Evolutionary conservation across 495 filamentous ascomycete species (phyloP), one percentile per base, ranked within the genome.

Genomic region (Talaromyces liani): DNA sequence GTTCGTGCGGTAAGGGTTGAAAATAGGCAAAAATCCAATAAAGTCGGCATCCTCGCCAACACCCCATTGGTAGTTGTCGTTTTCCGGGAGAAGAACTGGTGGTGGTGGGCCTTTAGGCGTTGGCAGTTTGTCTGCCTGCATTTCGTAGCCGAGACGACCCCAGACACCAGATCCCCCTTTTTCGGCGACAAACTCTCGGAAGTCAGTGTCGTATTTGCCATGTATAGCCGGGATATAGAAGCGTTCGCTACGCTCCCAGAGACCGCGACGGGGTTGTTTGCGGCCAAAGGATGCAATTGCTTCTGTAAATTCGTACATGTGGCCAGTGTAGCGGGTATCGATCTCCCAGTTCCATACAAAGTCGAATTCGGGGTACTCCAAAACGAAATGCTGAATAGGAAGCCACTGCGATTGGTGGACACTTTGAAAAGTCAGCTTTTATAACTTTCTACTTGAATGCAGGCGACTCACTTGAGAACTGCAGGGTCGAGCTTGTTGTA

Each of bases 271-370:
- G 0, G 89, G 89, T 67, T 89, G 84, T 45, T 78, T 74, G 66
- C 73, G 77, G 10, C 82, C 82, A 72, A 90, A 92, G 2, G 79
- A 65, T 10, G 73, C 67, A 12, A 90, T 66, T 60, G 81, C 82
- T 65, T 86, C 82, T 18, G 91, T 74, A 56, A 90, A 80, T 66
- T 90, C 83, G 69, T 91, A 91, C 70, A 85, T 79, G 64, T 92
- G 85, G 8, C 88, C 88, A 0, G 84, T 88, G 62, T 85, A 83
- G 22, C 90, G 82, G n/a, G 82, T 82, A 68, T 92, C 88, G 69
- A 88, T 81, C 66, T 91, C 88, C 80, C 87, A 86, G 69, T 91
- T 91, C 89, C 88, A 92, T 61, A 89, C 80, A 67, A 80, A 89
- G 60, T 89, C 87, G 63, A 89, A 92, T 63, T 90, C 83, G 0